These are phyloP conservation scores for Plasmodium falciparum DNA, from an alignment of 169 alveolate species.

Conservation along the genomic window DNA sequence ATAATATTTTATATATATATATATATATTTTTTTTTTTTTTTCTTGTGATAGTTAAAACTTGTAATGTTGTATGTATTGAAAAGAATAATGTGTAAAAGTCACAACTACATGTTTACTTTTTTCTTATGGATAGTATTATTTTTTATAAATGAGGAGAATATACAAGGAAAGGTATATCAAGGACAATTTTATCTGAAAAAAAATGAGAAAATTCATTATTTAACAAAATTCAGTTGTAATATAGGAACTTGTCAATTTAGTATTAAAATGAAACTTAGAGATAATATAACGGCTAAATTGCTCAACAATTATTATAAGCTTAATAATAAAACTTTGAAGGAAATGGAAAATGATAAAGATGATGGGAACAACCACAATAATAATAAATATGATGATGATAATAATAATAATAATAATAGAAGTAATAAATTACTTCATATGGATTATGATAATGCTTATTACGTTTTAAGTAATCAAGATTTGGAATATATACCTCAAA, in stretches of 20 bases:
- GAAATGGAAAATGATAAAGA: constrained; percentile 4
- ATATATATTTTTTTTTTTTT: too few relatives aligned
- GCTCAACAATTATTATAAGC: constrained; percentile 33
- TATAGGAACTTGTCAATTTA: constrained; percentile 68
- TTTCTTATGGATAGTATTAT: constrained; percentile 31
- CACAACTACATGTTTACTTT: background rate
- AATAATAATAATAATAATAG: background rate
- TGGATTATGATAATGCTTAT: constrained; percentile 74
- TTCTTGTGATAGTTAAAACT: too few relatives aligned
- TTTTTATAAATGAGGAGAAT: background rate
- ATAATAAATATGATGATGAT: constrained; percentile 41
- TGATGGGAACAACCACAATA: constrained; percentile 17
- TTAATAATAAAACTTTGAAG: background rate
- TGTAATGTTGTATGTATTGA: too few relatives aligned
- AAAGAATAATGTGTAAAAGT: too few relatives aligned
- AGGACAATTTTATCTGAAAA: constrained; percentile 52
- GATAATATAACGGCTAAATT: constrained; percentile 47
- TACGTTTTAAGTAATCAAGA: constrained; percentile 44
- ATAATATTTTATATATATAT: too few relatives aligned
- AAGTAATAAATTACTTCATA: constrained; percentile 34
- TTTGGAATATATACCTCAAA: constrained; percentile 26
- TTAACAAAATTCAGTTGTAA: constrained; percentile 69
- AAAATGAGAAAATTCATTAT: constrained; percentile 67
- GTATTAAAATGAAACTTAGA: constrained; percentile 67
- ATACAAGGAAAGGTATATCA: constrained; percentile 59